Conservation (phyloP, 2,329 filamentous ascomycete genomes). For the Graphilbum sp. region DNA sequence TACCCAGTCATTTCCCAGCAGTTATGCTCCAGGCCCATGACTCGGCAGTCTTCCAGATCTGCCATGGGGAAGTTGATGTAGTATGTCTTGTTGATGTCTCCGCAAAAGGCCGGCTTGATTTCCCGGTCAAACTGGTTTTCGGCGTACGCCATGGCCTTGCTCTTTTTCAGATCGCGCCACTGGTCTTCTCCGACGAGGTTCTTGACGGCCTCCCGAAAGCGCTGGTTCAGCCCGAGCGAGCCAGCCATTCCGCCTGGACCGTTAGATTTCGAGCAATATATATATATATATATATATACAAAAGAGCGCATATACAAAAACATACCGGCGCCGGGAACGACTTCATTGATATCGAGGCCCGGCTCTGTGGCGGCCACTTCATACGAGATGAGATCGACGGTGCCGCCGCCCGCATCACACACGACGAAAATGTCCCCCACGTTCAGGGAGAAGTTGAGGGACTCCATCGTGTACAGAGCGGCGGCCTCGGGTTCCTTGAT, state of each 20-base stretch:
- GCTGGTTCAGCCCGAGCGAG: constrained; percentile 11
- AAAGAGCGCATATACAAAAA: no score
- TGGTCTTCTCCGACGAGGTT: constrained; percentile 7
- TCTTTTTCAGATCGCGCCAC: not conserved
- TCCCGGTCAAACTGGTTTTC: constrained; percentile 2
- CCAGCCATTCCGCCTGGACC: constrained; percentile 10
- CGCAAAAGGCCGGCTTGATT: constrained; percentile 10
- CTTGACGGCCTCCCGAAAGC: constrained; percentile 9
- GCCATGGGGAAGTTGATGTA: constrained; percentile 9
- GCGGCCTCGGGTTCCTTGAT: constrained; percentile 28
- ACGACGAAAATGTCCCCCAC: constrained; percentile 11
- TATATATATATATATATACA: no score
- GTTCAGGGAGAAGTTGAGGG: not conserved
- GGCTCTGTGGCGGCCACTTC: constrained; percentile 18
- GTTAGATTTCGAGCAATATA: not conserved
- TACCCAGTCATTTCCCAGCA: constrained; percentile 9
- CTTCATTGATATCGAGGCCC: constrained; percentile 10
- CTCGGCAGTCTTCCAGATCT: constrained; percentile 7
- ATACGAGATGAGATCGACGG: constrained; percentile 32
- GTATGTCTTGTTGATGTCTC: not conserved
- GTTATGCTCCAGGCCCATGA: not conserved
- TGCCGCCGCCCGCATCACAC: constrained; percentile 16
- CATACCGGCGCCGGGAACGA: constrained; percentile 12
- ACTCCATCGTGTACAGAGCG: constrained; percentile 17
- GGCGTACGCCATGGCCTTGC: not conserved